phyloP scores from a whole-genome alignment of 192 early-diverging fungal species.

The Coemansia sp. region DNA sequence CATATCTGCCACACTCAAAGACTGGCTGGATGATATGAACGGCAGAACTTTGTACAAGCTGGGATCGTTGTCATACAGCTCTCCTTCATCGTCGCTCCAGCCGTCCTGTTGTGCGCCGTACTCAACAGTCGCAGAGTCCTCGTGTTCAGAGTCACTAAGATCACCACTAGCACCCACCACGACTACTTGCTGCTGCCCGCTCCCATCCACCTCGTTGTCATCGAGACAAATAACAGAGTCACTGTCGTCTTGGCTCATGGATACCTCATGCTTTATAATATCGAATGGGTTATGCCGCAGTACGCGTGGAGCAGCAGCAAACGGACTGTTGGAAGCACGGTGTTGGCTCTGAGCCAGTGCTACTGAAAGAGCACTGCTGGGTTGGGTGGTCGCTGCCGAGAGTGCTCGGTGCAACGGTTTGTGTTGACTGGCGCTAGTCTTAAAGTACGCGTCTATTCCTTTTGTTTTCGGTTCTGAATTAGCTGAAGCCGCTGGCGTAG shows the following conservation, averaged over 20 bases:
- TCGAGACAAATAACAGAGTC: background rate
- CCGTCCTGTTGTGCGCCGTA: background rate
- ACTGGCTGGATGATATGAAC: background rate
- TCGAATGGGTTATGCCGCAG: slow-evolving; percentile 41
- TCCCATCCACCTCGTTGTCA: background rate
- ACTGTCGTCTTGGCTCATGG: background rate
- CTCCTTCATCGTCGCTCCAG: slow-evolving; percentile 17
- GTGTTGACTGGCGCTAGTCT: background rate
- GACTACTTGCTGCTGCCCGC: slow-evolving; percentile 1
- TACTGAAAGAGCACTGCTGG: background rate
- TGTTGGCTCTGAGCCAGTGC: slow-evolving; percentile 1
- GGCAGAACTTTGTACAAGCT: slow-evolving; percentile 31
- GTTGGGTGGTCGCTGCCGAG: background rate
- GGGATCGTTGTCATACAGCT: slow-evolving; percentile 40
- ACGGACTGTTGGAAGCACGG: slow-evolving; percentile 9
- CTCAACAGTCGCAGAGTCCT: background rate
- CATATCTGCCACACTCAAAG: background rate
- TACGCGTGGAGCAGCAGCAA: slow-evolving; percentile 38
- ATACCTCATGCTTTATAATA: slow-evolving; percentile 27
- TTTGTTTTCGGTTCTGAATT: slow-evolving; percentile 4
- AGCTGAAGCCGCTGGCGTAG: background rate
- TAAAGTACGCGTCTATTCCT: slow-evolving; percentile 17
- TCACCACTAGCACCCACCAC: slow-evolving; percentile 19
- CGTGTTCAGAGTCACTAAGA: slow-evolving; percentile 18
- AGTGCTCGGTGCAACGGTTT: background rate